Percentiles rank a stretch among this genome's conserved stretches.
These are phyloP conservation scores for Aspergillus egyptiacus DNA, from an alignment of 495 filamentous ascomycete species.

Conservation along the genomic window DNA sequence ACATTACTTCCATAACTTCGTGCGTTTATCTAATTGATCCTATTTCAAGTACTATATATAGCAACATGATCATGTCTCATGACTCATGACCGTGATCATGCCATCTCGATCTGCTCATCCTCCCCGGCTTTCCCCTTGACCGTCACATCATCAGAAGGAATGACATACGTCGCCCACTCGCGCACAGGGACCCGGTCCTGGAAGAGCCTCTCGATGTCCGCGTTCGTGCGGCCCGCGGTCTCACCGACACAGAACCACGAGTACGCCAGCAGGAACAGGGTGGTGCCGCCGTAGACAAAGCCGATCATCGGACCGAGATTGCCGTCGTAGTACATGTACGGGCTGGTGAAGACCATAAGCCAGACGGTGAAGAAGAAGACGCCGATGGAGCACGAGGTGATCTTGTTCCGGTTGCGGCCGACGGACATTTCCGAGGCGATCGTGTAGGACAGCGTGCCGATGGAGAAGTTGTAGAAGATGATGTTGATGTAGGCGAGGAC, in stretches of 20 bases:
- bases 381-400: constrained; percentile 27
- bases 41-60: too few species aligned
- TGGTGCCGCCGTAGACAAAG: constrained; percentile 32
- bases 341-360: constrained; percentile 31
- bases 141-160: constrained; percentile 6
- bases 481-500: constrained; percentile 31
- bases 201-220: constrained; percentile 31
- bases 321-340: constrained; percentile 34
- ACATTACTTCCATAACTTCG: too few species aligned
- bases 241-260: constrained; percentile 40
- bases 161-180: constrained; percentile 20
- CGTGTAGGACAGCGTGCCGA: constrained; percentile 29
- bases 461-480: constrained; percentile 31
- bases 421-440: constrained; percentile 33
- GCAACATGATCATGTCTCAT: constrained; percentile 43
- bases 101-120: constrained; percentile 21
- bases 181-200: constrained; percentile 21
- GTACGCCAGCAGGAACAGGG: constrained; percentile 26
- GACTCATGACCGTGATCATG: neutral
- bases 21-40: too few species aligned
- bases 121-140: constrained; percentile 3
- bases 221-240: constrained; percentile 24
- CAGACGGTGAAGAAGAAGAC: constrained; percentile 31
- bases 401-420: constrained; percentile 35
- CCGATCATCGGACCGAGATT: constrained; percentile 34